Percentiles rank a stretch among this genome's conserved stretches.
Evolutionary conservation across 768 basidiomycete genomes (phyloP).

Genomic region (Tricholomella constricta): DNA sequence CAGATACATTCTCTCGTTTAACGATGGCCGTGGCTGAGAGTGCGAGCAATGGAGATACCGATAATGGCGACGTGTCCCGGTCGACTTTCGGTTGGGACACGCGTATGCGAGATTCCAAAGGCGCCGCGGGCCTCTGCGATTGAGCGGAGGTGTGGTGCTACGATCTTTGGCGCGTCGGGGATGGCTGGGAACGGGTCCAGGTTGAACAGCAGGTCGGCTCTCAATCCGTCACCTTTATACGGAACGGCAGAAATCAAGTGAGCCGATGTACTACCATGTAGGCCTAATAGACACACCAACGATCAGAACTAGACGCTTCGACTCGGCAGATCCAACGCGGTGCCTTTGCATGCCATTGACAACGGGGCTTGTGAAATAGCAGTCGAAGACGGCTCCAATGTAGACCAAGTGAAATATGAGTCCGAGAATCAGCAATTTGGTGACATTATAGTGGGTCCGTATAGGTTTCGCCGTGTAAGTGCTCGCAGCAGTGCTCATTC

Average conservation of each 20-base stretch:
- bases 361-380: slow-evolving; percentile 85
- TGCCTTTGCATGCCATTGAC: slow-evolving; percentile 74
- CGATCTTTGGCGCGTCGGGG: slow-evolving; percentile 52
- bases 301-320: slow-evolving; percentile 78
- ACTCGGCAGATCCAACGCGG: slow-evolving; percentile 45
- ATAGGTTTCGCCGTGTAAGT: neutral
- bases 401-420: slow-evolving; percentile 75
- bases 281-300: slow-evolving; percentile 52
- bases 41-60: slow-evolving; percentile 39
- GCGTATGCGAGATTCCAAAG: slow-evolving; percentile 84
- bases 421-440: slow-evolving; percentile 59
- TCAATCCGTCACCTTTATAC: slow-evolving; percentile 73
- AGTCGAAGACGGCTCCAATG: slow-evolving; percentile 78
- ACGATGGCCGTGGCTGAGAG: neutral
- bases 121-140: slow-evolving; percentile 69
- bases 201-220: slow-evolving; percentile 78
- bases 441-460: slow-evolving; percentile 36
- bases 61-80: slow-evolving; percentile 91
- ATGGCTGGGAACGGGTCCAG: slow-evolving; percentile 59
- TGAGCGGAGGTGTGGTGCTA: slow-evolving; percentile 75
- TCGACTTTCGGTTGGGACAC: slow-evolving; percentile 85
- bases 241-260: neutral
- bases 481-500: slow-evolving; percentile 9
- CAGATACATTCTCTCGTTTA: neutral
- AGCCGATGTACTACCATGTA: neutral